phyloP scores from a whole-genome alignment of 164 flowering plant species.

The Pachysandra terminalis region DNA sequence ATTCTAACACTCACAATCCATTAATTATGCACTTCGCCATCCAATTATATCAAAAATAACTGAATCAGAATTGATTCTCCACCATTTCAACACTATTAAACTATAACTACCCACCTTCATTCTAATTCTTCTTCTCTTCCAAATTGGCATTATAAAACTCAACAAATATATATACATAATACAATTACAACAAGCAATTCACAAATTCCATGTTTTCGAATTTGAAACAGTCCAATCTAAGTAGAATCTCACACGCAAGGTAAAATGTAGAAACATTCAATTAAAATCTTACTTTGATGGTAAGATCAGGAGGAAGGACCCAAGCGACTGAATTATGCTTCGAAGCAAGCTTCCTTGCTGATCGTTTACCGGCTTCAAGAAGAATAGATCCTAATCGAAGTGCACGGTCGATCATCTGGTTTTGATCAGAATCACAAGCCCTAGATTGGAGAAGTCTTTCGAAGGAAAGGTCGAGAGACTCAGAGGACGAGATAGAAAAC shows the following conservation, averaged over 20 bases:
- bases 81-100: too few relatives aligned
- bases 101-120: too few relatives aligned
- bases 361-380: slow-evolving; percentile 55
- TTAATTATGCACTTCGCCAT: not conserved
- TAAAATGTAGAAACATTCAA: not conserved
- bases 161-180: too few relatives aligned
- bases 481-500: slow-evolving; percentile 35
- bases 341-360: slow-evolving; percentile 55
- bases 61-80: too few relatives aligned
- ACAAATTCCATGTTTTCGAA: not conserved
- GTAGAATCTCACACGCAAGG: not conserved
- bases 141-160: too few relatives aligned
- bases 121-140: too few relatives aligned
- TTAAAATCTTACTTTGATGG: slow-evolving; percentile 50
- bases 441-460: slow-evolving; percentile 59
- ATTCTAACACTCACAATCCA: too few relatives aligned
- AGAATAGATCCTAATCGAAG: slow-evolving; percentile 50
- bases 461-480: slow-evolving; percentile 49
- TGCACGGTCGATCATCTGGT: slow-evolving; percentile 49
- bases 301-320: slow-evolving; percentile 83
- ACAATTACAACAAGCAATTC: too few relatives aligned
- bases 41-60: not conserved
- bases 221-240: too few relatives aligned
- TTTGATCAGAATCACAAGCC: slow-evolving; percentile 43
- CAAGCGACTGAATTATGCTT: slow-evolving; percentile 63